phyloP scores from a whole-genome alignment of 768 basidiomycete species.

The Leccinellum rugosiceps region DNA sequence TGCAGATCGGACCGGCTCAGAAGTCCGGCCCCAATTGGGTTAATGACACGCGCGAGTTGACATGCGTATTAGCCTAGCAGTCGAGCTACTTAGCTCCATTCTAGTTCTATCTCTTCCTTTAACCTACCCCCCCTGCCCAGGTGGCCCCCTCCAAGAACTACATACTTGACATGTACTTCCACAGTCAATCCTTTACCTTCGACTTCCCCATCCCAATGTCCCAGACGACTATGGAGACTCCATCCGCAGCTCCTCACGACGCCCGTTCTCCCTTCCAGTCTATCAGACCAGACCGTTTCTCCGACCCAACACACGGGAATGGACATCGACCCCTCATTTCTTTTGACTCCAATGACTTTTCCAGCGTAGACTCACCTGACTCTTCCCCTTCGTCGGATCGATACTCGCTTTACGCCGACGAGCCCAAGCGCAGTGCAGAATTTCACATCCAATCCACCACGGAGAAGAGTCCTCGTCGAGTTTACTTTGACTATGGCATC shows the following conservation, averaged over 20 bases:
- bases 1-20: neutral
- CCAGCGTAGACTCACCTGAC: constrained; percentile 5
- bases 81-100: neutral
- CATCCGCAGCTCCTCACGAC: neutral
- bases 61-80: neutral
- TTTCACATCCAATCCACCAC: neutral
- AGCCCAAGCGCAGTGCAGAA: neutral
- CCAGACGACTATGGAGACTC: neutral
- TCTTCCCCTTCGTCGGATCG: neutral
- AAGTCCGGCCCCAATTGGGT: neutral
- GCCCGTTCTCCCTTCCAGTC: neutral
- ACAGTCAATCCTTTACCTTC: neutral
- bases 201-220: neutral
- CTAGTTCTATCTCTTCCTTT: neutral
- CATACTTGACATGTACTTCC: neutral
- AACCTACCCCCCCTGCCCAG: neutral
- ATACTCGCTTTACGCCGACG: constrained; percentile 5
- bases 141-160: constrained; percentile 5
- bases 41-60: neutral
- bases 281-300: neutral
- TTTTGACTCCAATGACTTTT: constrained; percentile 14
- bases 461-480: constrained; percentile 18
- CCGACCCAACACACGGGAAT: neutral
- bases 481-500: constrained; percentile 23
- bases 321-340: neutral